These are phyloP conservation scores for Fistulinella cinereoalba DNA, from an alignment of 1,284 basidiomycete species.

Conservation along the genomic window DNA sequence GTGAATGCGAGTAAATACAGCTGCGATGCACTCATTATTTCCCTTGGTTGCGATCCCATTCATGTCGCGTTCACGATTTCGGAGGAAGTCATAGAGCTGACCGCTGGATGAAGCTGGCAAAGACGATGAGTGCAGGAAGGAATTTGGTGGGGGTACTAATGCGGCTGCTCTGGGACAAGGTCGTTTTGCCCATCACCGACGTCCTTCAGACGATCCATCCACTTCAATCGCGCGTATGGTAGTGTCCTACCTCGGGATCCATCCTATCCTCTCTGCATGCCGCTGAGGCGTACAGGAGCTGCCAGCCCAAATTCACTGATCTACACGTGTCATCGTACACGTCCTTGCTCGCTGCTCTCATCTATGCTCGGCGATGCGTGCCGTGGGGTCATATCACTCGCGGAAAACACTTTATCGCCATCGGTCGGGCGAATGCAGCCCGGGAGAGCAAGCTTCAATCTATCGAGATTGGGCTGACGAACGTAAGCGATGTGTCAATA, in stretches of 20 bases:
- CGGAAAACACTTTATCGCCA: constrained; percentile 12
- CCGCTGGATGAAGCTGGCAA: not conserved
- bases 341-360: constrained; percentile 29
- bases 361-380: constrained; percentile 10
- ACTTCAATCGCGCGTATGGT: constrained; percentile 34
- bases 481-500: not conserved
- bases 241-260: constrained; percentile 36
- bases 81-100: not conserved
- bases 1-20: not conserved
- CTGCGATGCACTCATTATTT: constrained; percentile 18
- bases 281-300: not conserved
- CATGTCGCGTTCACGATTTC: constrained; percentile 15
- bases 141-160: constrained; percentile 13
- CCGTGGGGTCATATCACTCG: too few species aligned
- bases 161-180: constrained; percentile 22
- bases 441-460: constrained; percentile 3
- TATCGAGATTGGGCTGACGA: constrained; percentile 1
- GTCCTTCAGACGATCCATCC: constrained; percentile 11
- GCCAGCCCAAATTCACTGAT: constrained; percentile 16
- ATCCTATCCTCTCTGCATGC: constrained; percentile 27
- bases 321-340: constrained; percentile 35
- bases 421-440: constrained; percentile 10
- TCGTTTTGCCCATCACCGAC: constrained; percentile 24
- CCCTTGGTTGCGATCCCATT: constrained; percentile 4
- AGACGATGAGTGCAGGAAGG: too few species aligned